Base-by-base conservation (phyloP, 2,329 filamentous ascomycete genomes). In the Cladosporium sphaerospermum region DNA sequence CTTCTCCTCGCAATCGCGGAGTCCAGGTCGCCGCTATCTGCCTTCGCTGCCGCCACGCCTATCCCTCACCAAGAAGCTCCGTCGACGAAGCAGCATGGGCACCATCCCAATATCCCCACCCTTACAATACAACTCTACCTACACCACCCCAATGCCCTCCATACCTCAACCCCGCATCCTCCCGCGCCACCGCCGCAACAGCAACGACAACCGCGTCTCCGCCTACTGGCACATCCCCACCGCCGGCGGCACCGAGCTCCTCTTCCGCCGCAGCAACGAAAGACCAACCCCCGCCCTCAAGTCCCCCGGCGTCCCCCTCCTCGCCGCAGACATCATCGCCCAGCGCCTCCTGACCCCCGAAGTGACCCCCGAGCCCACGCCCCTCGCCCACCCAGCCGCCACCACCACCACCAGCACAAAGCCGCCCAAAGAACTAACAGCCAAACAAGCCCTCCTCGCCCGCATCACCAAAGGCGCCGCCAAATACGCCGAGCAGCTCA, bases 81-180 rank as follows among this genome's bases (percentile, higher is more conserved):
- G 42, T 28, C 46, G 57, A 13, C 52, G 57, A 4, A 67, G 64
- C 47, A 65, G 62, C 9, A 64, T 61, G 37, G 64, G 66, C 3
- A 60, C 57, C 11, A 67, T 67, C 32, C 63, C 64, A 2, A 67
- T 68, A 28, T 68, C 66, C 13, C 64, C 66, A 45, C 65, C 64
- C 1, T 50, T 52, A n/a, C 51, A 47, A 28, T 53, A 53, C 14
- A 46, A 28, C n/a, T 13, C 19, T 4, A 6, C 33, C 5, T 9
- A 16, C 18, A 28, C 2, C 10, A 11, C n/a, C 6, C 48, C 48
- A 28, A 47, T 43, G 39, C 44, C 51, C 10, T 2, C 36, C n/a
- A 31, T 47, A 4, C 43, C 43, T 3, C 43, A 46, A 7, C 36
- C 43, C 13, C 44, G 51, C 2, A 40, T 4, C 2, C 28, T 47